These are phyloP conservation scores for Parathielavia appendiculata DNA, from an alignment of 495 filamentous ascomycete species.

Conservation along the genomic window DNA sequence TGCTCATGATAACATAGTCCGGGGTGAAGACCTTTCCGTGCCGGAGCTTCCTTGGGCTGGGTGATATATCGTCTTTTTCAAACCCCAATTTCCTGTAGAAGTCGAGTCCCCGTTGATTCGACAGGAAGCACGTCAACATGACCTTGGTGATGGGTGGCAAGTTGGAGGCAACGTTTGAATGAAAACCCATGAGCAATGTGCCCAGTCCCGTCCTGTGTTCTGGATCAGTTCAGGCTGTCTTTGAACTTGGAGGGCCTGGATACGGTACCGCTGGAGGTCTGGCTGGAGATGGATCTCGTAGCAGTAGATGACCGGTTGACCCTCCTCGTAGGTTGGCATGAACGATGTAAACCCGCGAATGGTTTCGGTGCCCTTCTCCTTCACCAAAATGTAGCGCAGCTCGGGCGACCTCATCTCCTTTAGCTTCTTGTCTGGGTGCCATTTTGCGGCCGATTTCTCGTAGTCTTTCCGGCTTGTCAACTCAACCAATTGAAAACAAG, in stretches of 20 bases:
- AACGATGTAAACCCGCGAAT: conserved; percentile 69
- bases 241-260: neutral
- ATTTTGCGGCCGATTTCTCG: conserved; percentile 56
- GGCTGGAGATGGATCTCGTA: conserved; percentile 78
- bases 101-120: conserved; percentile 53
- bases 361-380: conserved; percentile 23
- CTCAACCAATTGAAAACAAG: conserved; percentile 67
- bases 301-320: conserved; percentile 69
- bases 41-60: conserved; percentile 54
- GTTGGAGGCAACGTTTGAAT: conserved; percentile 39
- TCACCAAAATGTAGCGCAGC: conserved; percentile 62
- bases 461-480: conserved; percentile 65
- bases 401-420: conserved; percentile 71
- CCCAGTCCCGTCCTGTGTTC: conserved; percentile 44
- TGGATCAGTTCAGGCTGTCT: neutral
- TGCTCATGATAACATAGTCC: conserved; percentile 71
- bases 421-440: conserved; percentile 64
- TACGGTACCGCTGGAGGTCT: conserved; percentile 42
- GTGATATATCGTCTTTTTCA: conserved; percentile 60
- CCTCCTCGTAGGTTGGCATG: conserved; percentile 78
- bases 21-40: conserved; percentile 58
- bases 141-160: conserved; percentile 57
- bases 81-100: conserved; percentile 73
- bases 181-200: conserved; percentile 40
- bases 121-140: conserved; percentile 80